phyloP scores from a whole-genome alignment of 805 yeast species.

The Ogataea neopini region DNA sequence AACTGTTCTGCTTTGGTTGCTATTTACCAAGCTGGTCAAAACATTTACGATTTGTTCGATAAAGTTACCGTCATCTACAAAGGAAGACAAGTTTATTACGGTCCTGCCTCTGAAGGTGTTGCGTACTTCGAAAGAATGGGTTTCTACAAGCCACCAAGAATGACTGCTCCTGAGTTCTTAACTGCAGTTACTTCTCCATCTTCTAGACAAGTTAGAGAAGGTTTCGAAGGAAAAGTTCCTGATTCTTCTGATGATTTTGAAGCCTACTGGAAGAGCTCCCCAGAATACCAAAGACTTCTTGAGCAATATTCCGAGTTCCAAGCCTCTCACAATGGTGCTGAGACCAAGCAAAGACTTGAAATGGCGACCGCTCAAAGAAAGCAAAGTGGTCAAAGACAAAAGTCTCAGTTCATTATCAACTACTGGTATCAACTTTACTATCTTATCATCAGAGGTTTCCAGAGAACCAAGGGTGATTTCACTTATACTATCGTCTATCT shows the following conservation, averaged over 20 bases:
- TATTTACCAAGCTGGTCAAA: conserved; percentile 68
- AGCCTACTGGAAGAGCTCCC: conserved; percentile 56
- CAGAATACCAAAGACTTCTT: conserved; percentile 47
- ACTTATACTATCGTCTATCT: conserved; percentile 55
- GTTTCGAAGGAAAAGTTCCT: conserved; percentile 58
- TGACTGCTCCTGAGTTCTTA: conserved; percentile 68
- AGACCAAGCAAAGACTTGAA: conserved; percentile 43
- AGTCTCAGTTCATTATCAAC: conserved; percentile 40
- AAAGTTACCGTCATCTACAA: conserved; percentile 58
- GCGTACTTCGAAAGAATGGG: conserved; percentile 65
- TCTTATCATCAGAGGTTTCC: conserved; percentile 56
- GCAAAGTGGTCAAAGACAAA: conserved; percentile 40
- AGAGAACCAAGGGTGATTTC: conserved; percentile 60
- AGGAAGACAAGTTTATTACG: conserved; percentile 63
- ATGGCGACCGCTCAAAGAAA: conserved; percentile 39
- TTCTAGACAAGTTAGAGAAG: conserved; percentile 52
- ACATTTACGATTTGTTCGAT: conserved; percentile 61
- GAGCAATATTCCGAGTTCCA: conserved; percentile 41
- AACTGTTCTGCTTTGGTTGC: conserved; percentile 61
- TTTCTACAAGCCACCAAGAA: conserved; percentile 61
- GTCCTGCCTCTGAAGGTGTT: conserved; percentile 54
- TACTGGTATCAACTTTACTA: conserved; percentile 52
- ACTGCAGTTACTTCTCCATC: conserved; percentile 69
- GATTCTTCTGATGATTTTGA: conserved; percentile 59
- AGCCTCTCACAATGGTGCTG: conserved; percentile 39